phyloP scores from a whole-genome alignment of 2,329 filamentous ascomycete genomes.

The Fusarium sp. region DNA sequence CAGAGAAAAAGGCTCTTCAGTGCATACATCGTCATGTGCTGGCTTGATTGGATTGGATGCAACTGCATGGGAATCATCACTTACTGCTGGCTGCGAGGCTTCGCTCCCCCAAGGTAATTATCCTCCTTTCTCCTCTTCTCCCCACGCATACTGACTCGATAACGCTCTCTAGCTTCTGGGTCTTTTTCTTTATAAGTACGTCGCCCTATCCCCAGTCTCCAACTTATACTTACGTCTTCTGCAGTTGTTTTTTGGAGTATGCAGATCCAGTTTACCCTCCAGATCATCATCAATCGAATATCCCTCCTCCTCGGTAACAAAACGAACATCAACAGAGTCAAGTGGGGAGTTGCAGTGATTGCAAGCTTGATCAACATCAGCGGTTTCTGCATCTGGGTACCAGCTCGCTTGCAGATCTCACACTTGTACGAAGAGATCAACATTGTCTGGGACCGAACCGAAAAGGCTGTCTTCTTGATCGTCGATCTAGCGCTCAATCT shows the following conservation, averaged over 20 bases:
- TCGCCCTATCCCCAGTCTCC: fast-evolving
- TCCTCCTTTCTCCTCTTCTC: fast-evolving
- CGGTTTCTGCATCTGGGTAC: conserved; percentile 33
- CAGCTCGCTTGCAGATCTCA: conserved; percentile 22
- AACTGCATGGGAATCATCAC: conserved; percentile 28
- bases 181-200: conserved; percentile 35
- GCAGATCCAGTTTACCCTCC: conserved; percentile 32
- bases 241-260: conserved; percentile 29
- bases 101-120: conserved; percentile 8
- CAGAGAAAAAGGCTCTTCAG: conserved; percentile 9
- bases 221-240: background rate
- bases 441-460: conserved; percentile 31
- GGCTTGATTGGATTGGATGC: conserved; percentile 32
- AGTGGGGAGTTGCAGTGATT: conserved; percentile 18
- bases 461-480: conserved; percentile 26
- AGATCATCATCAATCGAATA: conserved; percentile 36
- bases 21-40: conserved; percentile 33
- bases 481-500: conserved; percentile 28
- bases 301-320: conserved; percentile 23
- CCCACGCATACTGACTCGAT: background rate
- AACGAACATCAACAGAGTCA: conserved; percentile 16
- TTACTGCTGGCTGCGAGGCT: conserved; percentile 18
- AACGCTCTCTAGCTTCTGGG: conserved; percentile 7
- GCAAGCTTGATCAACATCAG: conserved; percentile 26
- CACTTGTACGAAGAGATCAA: conserved; percentile 28